These are phyloP conservation scores for Glarea lozoyensis DNA, from an alignment of 495 filamentous ascomycete genomes.

Conservation along the genomic window DNA sequence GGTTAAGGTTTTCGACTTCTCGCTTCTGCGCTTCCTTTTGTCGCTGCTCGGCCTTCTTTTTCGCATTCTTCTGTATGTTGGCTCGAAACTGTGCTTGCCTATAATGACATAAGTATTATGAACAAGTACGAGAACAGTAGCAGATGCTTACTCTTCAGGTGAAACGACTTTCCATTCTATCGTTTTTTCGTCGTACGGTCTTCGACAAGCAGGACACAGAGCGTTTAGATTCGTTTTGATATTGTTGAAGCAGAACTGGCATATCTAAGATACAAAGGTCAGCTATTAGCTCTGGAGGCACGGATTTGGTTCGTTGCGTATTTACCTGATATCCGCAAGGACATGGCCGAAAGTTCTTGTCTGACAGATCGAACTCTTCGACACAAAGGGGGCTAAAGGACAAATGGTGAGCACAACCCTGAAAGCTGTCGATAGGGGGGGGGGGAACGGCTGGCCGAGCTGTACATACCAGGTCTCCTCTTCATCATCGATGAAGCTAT, in stretches of 20 bases:
- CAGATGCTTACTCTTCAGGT: slow-evolving; percentile 69
- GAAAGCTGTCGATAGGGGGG: background rate
- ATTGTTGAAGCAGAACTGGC: slow-evolving; percentile 99
- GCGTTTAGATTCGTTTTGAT: slow-evolving; percentile 94
- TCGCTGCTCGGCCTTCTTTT: slow-evolving; percentile 80
- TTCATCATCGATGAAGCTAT: slow-evolving; percentile 95
- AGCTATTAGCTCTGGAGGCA: too few relatives aligned
- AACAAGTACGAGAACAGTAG: slow-evolving; percentile 24
- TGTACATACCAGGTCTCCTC: slow-evolving; percentile 76
- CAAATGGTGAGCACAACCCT: background rate
- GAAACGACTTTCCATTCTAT: slow-evolving; percentile 94
- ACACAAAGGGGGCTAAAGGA: slow-evolving; percentile 80
- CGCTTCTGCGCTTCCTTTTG: slow-evolving; percentile 94
- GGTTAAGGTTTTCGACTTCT: slow-evolving; percentile 88
- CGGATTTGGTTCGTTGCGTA: too few relatives aligned
- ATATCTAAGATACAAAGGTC: slow-evolving; percentile 55
- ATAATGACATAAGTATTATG: too few relatives aligned
- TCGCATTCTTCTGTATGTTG: slow-evolving; percentile 79
- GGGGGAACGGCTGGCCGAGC: background rate
- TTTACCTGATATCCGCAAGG: slow-evolving; percentile 96
- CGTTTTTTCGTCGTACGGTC: slow-evolving; percentile 90
- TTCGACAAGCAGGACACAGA: slow-evolving; percentile 89
- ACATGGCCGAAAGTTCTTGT: slow-evolving; percentile 95
- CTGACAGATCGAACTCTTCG: slow-evolving; percentile 95
- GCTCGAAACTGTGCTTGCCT: slow-evolving; percentile 63